Conservation (phyloP, 2,329 filamentous ascomycete species). For the Penicillium janthinellum region DNA sequence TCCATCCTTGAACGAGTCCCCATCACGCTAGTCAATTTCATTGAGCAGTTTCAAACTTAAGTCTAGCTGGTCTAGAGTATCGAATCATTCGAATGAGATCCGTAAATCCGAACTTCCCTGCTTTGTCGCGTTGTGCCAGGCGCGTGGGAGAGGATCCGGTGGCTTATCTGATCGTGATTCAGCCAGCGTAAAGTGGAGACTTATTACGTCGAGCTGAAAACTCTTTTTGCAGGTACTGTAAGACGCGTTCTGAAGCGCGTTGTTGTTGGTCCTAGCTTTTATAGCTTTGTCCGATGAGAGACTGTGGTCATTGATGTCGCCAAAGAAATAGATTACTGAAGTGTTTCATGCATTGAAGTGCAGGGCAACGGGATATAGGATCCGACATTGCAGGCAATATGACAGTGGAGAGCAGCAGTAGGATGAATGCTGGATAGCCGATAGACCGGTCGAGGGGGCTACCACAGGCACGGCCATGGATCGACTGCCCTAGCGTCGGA, state of each 20-base stretch:
- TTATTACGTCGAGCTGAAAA: slow-evolving; percentile 14
- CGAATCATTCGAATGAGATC: slow-evolving; percentile 14
- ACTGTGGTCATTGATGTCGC: background rate
- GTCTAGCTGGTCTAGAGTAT: slow-evolving; percentile 13
- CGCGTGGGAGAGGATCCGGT: slow-evolving; percentile 6
- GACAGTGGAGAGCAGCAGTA: background rate
- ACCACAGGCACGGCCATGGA: slow-evolving; percentile 23
- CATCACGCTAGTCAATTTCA: background rate
- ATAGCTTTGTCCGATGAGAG: background rate
- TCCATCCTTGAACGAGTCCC: slow-evolving; percentile 1
- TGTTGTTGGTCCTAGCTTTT: slow-evolving; percentile 5
- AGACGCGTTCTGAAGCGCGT: slow-evolving; percentile 9
- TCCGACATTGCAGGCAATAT: background rate
- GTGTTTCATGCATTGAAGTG: background rate
- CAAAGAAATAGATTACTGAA: background rate
- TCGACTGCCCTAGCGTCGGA: slow-evolving; percentile 28
- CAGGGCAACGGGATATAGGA: background rate
- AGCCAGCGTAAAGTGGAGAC: slow-evolving; percentile 8
- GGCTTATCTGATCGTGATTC: slow-evolving; percentile 28
- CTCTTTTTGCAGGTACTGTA: background rate
- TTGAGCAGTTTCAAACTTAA: background rate
- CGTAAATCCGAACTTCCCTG: slow-evolving; percentile 26
- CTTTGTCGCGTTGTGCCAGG: slow-evolving; percentile 22
- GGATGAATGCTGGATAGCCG: background rate
- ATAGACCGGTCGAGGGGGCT: slow-evolving; percentile 16